Evolutionary conservation across 176 grass and related monocot genomes (phyloP), one percentile per base, ranked within the genome.

Genomic region (Carex scoparia): DNA sequence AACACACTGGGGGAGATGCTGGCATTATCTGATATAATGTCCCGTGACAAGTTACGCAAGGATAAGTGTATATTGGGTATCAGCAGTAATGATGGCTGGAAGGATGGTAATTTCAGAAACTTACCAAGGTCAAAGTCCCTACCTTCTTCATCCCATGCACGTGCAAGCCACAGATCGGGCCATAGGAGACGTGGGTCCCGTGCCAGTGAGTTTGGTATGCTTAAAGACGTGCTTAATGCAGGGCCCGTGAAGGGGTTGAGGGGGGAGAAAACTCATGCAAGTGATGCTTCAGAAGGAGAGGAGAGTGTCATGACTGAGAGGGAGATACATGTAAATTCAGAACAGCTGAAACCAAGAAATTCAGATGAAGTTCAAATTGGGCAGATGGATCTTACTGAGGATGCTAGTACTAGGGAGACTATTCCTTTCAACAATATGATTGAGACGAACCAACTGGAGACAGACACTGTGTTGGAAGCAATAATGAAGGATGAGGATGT

Each of bases 161-260:
- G 76, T 7, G 81, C 77, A 84, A 79, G 85, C 87, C 87, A 90
- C 65, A 95, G 88, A 84, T 89, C 64, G 4, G 85, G 51, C 46
- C 89, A 89, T 92, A 94, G 91, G 79, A 87, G 79, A 89, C 84
- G 14, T 35, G 74, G 69, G 14, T 83, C 81, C 86, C 88, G 85
- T 42, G 84, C 86, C 83, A 90, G 88, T 79, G 92, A 89, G 55
- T 94, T 90, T 81, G 90, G 87, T 55, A 90, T 95, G 91, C 91
- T 94, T 83, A 94, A 95, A 84, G 93, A 95, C 84, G 90, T 95
- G 57, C 93, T 94, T 38, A 85, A 95, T 84, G 87, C 93, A 51
- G 87, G 90, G 15, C 61, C 91, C 16, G 68, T 58, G 30, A 89
- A 35, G 84, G 90, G 87, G 87, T 89, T 80, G 86, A 87, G 81